These are phyloP conservation scores for Dictyostelium capitatum DNA, from an alignment of 78 protist genomes.

Conservation along the genomic window DNA sequence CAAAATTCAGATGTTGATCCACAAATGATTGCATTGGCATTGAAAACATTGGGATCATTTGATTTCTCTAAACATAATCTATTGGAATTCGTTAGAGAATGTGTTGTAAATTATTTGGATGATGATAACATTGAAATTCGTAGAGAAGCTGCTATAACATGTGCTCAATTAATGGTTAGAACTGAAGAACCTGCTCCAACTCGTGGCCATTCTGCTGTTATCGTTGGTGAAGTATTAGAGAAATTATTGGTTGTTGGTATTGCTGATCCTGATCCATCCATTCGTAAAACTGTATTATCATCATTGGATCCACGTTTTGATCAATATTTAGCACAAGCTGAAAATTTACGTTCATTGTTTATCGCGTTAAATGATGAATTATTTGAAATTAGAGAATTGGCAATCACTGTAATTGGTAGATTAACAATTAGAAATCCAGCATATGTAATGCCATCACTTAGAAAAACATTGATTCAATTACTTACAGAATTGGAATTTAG, in stretches of 20 bases:
- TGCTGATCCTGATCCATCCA: slow-evolving; percentile 91
- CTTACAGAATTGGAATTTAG: slow-evolving; percentile 92
- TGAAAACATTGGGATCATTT: slow-evolving; percentile 87
- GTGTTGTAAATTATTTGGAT: slow-evolving; percentile 87
- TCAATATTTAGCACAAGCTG: slow-evolving; percentile 89
- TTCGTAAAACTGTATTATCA: slow-evolving; percentile 84
- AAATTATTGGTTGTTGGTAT: slow-evolving; percentile 85
- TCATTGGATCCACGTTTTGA: slow-evolving; percentile 87
- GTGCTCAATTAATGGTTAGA: slow-evolving; percentile 48
- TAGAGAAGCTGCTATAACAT: slow-evolving; percentile 68
- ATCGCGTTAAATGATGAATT: slow-evolving; percentile 89
- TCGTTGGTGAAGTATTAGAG: slow-evolving; percentile 87
- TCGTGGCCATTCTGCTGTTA: slow-evolving; percentile 66
- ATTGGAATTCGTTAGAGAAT: slow-evolving; percentile 77
- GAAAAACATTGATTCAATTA: slow-evolving; percentile 95
- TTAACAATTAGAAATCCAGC: slow-evolving; percentile 96
- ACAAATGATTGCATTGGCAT: slow-evolving; percentile 78
- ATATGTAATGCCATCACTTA: slow-evolving; percentile 94
- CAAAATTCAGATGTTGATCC: slow-evolving; percentile 50
- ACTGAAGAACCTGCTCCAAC: slow-evolving; percentile 58
- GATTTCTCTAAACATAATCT: slow-evolving; percentile 85
- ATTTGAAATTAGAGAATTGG: slow-evolving; percentile 90
- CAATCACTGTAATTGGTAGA: slow-evolving; percentile 92
- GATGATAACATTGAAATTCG: slow-evolving; percentile 72
- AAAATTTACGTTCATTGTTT: slow-evolving; percentile 88